A percentile compares a stretch with the other conserved stretches of the same genome.
phyloP scores from a whole-genome alignment of 768 basidiomycete species.

The Tricholomella constricta region DNA sequence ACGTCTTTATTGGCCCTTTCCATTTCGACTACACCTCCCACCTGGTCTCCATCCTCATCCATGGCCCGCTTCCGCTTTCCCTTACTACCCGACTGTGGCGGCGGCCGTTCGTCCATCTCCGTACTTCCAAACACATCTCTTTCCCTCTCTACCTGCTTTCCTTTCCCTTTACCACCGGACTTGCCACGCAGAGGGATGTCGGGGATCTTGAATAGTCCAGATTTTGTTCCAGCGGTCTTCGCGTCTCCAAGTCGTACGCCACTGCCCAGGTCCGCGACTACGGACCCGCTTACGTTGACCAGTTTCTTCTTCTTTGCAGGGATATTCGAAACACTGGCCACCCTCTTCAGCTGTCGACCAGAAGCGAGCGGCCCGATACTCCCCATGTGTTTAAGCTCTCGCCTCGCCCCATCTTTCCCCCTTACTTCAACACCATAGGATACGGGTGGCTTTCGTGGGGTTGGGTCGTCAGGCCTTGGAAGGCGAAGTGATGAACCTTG shows the following conservation, averaged over 20 bases:
- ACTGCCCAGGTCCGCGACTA: constrained; percentile 38
- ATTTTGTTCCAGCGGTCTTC: constrained; percentile 19
- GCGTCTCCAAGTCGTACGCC: constrained; percentile 33
- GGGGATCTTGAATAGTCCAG: constrained; percentile 53
- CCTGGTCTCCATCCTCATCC: constrained; percentile 20
- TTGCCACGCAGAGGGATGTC: constrained; percentile 37
- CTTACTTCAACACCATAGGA: constrained; percentile 25
- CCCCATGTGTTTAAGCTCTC: constrained; percentile 32
- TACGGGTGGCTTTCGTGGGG: constrained; percentile 67
- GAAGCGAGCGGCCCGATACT: constrained; percentile 22
- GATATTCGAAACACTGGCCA: constrained; percentile 4
- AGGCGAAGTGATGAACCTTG: constrained; percentile 35
- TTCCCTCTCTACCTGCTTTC: constrained; percentile 36
- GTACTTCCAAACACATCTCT: constrained; percentile 39
- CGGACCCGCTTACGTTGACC: constrained; percentile 18
- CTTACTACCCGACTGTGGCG: constrained; percentile 19
- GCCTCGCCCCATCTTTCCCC: constrained; percentile 9
- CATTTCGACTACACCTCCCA: constrained; percentile 26
- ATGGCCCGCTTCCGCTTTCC: constrained; percentile 29
- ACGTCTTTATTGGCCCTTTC: constrained; percentile 69
- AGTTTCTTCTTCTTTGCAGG: constrained; percentile 37
- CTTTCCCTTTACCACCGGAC: constrained; percentile 34
- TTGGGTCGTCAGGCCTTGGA: constrained; percentile 79
- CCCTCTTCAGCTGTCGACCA: constrained; percentile 17
- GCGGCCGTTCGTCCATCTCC: constrained; percentile 8